Evolutionary conservation across 176 grass and related monocot species (phyloP).

Genomic region (Cenchrus purpureus): DNA sequence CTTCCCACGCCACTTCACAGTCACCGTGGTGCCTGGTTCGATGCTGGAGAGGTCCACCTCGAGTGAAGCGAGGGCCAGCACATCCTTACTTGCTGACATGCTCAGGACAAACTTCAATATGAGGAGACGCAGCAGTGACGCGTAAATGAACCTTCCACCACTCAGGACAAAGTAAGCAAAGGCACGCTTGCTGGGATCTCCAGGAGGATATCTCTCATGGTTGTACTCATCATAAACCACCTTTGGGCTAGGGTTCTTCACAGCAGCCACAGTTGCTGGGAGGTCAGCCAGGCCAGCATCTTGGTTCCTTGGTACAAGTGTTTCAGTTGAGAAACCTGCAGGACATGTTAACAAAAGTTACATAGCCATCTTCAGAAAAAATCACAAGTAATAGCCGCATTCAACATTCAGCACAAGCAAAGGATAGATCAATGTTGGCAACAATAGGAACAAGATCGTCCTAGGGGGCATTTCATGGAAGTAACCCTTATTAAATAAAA

Average conservation of each 20-base stretch:
- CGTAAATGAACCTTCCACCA: slow-evolving; percentile 84
- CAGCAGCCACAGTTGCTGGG: slow-evolving; percentile 66
- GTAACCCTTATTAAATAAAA: not conserved
- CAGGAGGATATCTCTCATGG: slow-evolving; percentile 84
- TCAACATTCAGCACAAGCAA: slow-evolving; percentile 7
- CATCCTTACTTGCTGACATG: slow-evolving; percentile 93
- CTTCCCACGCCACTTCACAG: slow-evolving; percentile 95
- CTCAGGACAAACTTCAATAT: slow-evolving; percentile 89
- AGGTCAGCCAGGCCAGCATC: slow-evolving; percentile 52
- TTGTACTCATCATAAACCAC: slow-evolving; percentile 85
- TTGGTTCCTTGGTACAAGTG: slow-evolving; percentile 66
- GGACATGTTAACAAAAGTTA: not conserved
- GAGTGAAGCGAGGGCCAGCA: slow-evolving; percentile 77
- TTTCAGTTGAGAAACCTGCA: slow-evolving; percentile 72
- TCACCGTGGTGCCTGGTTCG: slow-evolving; percentile 77
- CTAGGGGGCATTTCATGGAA: slow-evolving; percentile 5
- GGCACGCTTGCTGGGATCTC: slow-evolving; percentile 84
- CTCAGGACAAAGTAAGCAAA: slow-evolving; percentile 93
- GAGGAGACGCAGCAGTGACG: slow-evolving; percentile 76
- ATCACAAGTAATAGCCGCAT: not conserved
- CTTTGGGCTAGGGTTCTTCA: slow-evolving; percentile 83
- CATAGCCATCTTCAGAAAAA: not conserved
- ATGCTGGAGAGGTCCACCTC: slow-evolving; percentile 89
- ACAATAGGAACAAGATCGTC: slow-evolving; percentile 8
- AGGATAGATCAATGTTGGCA: not conserved